phyloP scores from a whole-genome alignment of 139 green algal genomes.

The Pleodorina starrii region DNA sequence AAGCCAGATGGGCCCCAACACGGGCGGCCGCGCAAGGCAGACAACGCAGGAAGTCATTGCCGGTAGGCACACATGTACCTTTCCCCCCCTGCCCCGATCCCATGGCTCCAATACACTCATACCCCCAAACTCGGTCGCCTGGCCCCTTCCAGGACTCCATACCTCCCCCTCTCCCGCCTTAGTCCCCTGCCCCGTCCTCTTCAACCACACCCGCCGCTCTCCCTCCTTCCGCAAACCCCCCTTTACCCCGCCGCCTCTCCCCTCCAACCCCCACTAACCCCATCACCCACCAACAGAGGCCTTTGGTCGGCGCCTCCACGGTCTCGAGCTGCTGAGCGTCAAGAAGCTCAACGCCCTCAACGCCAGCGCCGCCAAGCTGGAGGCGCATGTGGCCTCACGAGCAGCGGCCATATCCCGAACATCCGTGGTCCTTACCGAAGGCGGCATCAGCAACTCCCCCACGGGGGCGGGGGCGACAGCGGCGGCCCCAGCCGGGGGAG shows the following conservation, averaged over 20 bases:
- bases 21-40: neutral
- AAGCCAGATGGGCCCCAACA: conserved; percentile 1
- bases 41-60: conserved; percentile 33
- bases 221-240: neutral
- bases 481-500: neutral
- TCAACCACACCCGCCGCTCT: neutral
- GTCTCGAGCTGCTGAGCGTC: conserved; percentile 13
- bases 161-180: neutral
- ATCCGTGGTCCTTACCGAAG: neutral
- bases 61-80: neutral
- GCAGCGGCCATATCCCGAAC: conserved; percentile 11
- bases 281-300: neutral
- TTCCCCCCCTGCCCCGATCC: neutral
- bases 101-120: neutral
- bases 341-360: conserved; percentile 28
- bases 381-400: conserved; percentile 21
- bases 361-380: conserved; percentile 4
- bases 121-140: neutral
- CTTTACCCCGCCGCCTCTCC: neutral
- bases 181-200: neutral
- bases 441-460: neutral
- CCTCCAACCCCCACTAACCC: neutral
- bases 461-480: neutral
- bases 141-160: too few species aligned
- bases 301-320: conserved; percentile 14